A percentile compares a stretch with the other conserved stretches of the same genome.
Conservation (phyloP, 1,284 basidiomycete genomes). For the Cryptococcus sp. region DNA sequence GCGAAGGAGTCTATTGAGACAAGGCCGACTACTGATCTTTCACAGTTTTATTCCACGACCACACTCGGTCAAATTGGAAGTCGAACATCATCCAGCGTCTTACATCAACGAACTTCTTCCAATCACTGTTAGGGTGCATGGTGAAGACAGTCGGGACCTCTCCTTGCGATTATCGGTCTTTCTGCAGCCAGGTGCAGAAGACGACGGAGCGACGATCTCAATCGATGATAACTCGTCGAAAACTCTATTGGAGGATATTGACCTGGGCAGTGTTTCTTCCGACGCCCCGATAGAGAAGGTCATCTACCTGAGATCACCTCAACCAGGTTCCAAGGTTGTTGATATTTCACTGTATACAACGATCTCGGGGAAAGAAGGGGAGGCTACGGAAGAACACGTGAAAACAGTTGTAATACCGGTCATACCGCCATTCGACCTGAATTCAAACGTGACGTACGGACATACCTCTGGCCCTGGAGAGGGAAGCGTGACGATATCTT, state of each 20-base stretch:
- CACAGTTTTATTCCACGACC: conserved; percentile 61
- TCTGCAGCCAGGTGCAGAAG: conserved; percentile 67
- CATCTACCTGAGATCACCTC: conserved; percentile 13
- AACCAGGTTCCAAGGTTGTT: conserved; percentile 18
- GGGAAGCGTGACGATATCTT: background rate
- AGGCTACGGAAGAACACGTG: conserved; percentile 18
- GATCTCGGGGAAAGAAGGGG: conserved; percentile 1
- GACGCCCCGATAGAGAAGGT: conserved; percentile 6
- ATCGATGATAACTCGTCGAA: conserved; percentile 13
- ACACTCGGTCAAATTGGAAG: conserved; percentile 56
- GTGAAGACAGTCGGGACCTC: conserved; percentile 62
- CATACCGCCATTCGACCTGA: conserved; percentile 23
- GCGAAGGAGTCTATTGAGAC: background rate
- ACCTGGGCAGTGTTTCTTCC: conserved; percentile 18
- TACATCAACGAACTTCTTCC: conserved; percentile 73
- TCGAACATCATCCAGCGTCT: conserved; percentile 61
- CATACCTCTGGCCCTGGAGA: background rate
- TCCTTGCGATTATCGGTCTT: conserved; percentile 66
- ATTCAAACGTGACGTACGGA: conserved; percentile 15
- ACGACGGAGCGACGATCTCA: conserved; percentile 53
- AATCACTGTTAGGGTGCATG: conserved; percentile 62
- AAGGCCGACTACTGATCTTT: too few relatives aligned
- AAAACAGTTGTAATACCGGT: conserved; percentile 27
- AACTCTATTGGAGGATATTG: conserved; percentile 20
- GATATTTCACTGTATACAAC: conserved; percentile 25